Evolutionary conservation across 2,329 filamentous ascomycete species (phyloP), one percentile per base, ranked within the genome.

Genomic region (Dothideomycetes sp.): DNA sequence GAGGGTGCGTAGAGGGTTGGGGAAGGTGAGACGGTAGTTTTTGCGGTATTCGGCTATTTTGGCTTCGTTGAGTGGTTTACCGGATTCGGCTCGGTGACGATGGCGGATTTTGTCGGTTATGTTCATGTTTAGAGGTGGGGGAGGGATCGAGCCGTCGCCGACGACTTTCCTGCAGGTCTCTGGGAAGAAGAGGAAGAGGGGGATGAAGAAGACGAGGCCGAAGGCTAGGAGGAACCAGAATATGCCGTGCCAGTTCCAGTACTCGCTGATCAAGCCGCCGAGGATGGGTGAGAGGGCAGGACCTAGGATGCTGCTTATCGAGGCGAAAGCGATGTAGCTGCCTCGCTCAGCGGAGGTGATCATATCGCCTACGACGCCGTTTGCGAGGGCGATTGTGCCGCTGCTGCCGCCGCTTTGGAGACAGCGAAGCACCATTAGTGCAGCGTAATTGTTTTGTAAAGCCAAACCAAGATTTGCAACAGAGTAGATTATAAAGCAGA

Each of bases 331-430:
- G 63, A 88, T 79, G 52, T 83, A 88, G 41, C 70, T 73, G 3
- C 84, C 84, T 49, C 84, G 66, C 55, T 89, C 81, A 0, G 73
- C 69, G 34, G 72, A 77, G 0, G 79, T 76, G 0, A 78, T 70
- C 4, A 87, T 69, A 50, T 91, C 84, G 1, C 80, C 78, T 11
- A 88, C 73, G 2, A 86, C 75, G 2, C 77, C 84, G 45, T 73
- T 81, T 0, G 75, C 76, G 1, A 91, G 64, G 0, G 83, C 79
- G n/a, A 86, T 66, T 0, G 80, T 81, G 0, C 77, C 77, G 49
- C 75, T 79, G 53, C 74, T 80, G 1, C 81, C 79, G 0, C 67
- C 66, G 22, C 74, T 77, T 51, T 83, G 79, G 3, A 81, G 42
- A 59, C 73, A 75, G 0, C 79, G 69, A 7, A 83, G 58, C 2